Evolutionary conservation across 768 basidiomycete species (phyloP).

Genomic region (Leccinum truebloodii): DNA sequence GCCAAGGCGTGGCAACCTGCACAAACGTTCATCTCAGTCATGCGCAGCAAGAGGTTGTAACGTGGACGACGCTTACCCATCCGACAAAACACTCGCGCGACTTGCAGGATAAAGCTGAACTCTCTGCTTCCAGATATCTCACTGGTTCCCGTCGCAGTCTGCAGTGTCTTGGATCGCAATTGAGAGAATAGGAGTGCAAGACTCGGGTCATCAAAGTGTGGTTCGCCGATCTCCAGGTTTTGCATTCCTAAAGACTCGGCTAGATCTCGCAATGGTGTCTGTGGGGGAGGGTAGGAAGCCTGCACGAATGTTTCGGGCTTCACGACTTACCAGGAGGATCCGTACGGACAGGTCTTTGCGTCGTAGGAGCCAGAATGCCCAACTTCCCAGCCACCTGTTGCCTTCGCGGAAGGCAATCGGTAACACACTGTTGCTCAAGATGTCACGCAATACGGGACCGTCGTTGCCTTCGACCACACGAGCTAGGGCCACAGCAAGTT

Average conservation of each 20-base stretch:
- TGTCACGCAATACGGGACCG: conserved; percentile 70
- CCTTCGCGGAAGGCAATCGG: conserved; percentile 85
- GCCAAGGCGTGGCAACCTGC: conserved; percentile 92
- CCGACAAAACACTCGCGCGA: conserved; percentile 87
- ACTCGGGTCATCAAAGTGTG: conserved; percentile 93
- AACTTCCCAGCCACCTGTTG: conserved; percentile 91
- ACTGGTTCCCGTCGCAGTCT: conserved; percentile 90
- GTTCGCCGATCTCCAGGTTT: conserved; percentile 71
- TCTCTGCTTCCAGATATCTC: conserved; percentile 87
- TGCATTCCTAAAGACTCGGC: conserved; percentile 55
- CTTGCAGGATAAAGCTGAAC: conserved; percentile 95
- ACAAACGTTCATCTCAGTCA: conserved; percentile 6
- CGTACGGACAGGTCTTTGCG: conserved; percentile 88
- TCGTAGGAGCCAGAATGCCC: conserved; percentile 96
- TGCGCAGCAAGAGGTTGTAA: neutral
- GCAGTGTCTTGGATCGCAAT: conserved; percentile 79
- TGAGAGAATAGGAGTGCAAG: conserved; percentile 89
- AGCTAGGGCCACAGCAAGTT: conserved; percentile 85
- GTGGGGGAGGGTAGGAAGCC: neutral
- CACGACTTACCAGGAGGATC: conserved; percentile 73
- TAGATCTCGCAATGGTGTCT: conserved; percentile 81
- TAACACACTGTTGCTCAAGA: conserved; percentile 74
- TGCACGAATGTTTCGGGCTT: neutral
- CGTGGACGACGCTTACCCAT: conserved; percentile 71
- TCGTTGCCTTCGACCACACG: conserved; percentile 83